These are phyloP conservation scores for Chaetomium olivaceum DNA, from an alignment of 2,329 filamentous ascomycete genomes.

Conservation along the genomic window DNA sequence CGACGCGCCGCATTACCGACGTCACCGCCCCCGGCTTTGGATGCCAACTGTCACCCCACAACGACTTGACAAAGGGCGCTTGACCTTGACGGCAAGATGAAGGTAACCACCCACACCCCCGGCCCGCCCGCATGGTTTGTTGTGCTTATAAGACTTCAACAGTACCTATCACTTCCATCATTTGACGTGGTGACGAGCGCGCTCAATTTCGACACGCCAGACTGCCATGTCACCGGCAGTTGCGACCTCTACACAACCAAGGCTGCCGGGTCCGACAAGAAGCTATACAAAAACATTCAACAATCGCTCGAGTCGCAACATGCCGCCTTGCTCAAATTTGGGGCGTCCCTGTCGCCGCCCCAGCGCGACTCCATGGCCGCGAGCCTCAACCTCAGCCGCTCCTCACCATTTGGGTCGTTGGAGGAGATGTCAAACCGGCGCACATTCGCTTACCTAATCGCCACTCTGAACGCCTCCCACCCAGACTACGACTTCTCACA, in stretches of 20 bases:
- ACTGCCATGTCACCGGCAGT: conserved; percentile 87
- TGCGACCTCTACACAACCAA: conserved; percentile 98
- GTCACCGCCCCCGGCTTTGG: conserved; percentile 3
- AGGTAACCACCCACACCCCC: conserved; percentile 20
- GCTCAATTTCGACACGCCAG: conserved; percentile 92
- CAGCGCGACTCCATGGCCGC: conserved; percentile 69
- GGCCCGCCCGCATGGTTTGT: neutral
- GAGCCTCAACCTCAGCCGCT: conserved; percentile 74
- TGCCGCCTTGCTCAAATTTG: conserved; percentile 81
- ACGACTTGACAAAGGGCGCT: neutral
- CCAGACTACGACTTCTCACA: conserved; percentile 97
- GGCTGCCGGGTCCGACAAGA: conserved; percentile 92
- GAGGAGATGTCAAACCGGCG: conserved; percentile 85
- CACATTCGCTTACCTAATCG: conserved; percentile 94
- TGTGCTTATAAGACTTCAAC: conserved; percentile 18
- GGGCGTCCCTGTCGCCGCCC: conserved; percentile 83
- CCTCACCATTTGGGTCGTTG: conserved; percentile 88
- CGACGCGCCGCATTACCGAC: conserved; percentile 10
- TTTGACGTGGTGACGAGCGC: conserved; percentile 90
- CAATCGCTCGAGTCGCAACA: conserved; percentile 88
- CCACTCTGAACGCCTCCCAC: conserved; percentile 93
- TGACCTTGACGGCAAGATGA: conserved; percentile 23
- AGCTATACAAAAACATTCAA: conserved; percentile 94
- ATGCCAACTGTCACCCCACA: neutral
- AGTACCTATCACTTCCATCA: conserved; percentile 90